Evolutionary conservation across 805 yeast species (phyloP), one percentile per base, ranked within the genome.

Genomic region (Metschnikowia picachoensis): DNA sequence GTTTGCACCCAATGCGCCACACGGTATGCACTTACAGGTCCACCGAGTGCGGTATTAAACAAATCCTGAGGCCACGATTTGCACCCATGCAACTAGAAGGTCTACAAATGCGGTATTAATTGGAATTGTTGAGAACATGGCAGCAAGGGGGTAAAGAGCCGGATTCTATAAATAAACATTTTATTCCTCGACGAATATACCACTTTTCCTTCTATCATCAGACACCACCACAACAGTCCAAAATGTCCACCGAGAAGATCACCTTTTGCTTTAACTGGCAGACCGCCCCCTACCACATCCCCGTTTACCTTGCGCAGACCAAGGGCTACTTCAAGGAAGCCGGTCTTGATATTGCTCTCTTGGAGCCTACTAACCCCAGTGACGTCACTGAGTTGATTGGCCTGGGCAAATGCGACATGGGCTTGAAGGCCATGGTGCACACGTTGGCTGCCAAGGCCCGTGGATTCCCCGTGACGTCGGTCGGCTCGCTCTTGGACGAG

Each of bases 381-480:
- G 82, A 78, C 59, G 82, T 77, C 37, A 78, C 82, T 27, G 81
- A 78, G 48, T 64, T 78, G 49, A 73, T 78, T 59, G 82, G 82
- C 7, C 69, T 78, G 1, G 82, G 82, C 29, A 78, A 78, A 51
- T 67, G 76, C 40, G 82, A 78, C 61, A 75, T 78, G 79, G 82
- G 82, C 12, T 65, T 78, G 50, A 78, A 78, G 58, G 82, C 82
- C 37, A 78, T 78, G 82, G 77, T 78, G 53, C 82, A 78, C 55
- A 78, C 82, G 5, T 62, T 78, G 48, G 82, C 82, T 44, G 82
- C 81, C 20, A 77, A 77, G 58, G 82, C 82, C 11, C 70, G 82
- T 50, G 81, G 81, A 9, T 78, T 66, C 57, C 79, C 79, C 28
- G 80, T 78, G 17, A 78, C 81, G 16, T 75, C 82, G 13, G 72